Conservation (phyloP, 2,329 filamentous ascomycete species). For the Epichloe glyceriae region DNA sequence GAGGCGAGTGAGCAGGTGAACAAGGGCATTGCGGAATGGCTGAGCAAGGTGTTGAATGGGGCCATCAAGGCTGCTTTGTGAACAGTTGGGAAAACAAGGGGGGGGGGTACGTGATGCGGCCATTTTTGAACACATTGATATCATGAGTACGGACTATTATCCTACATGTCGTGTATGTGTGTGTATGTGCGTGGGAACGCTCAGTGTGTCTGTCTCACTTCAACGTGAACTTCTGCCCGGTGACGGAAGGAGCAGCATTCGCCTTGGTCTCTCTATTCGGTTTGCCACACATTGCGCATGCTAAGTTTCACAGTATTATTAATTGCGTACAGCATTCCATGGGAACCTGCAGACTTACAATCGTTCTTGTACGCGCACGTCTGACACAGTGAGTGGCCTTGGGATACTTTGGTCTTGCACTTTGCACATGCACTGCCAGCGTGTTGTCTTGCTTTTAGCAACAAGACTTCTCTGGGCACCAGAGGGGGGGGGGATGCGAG, state of each 20-base stretch:
- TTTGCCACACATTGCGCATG: conserved; percentile 52
- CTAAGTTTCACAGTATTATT: conserved; percentile 21
- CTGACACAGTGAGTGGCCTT: conserved; percentile 47
- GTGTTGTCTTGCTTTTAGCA: neutral
- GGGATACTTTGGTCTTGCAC: conserved; percentile 51
- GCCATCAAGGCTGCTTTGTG: conserved; percentile 17
- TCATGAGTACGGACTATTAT: neutral
- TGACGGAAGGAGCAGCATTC: conserved; percentile 36
- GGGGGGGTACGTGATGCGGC: neutral
- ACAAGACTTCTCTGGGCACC: no score
- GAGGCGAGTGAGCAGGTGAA: conserved; percentile 63
- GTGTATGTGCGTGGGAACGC: neutral
- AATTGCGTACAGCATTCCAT: no score
- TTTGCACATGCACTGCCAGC: conserved; percentile 37
- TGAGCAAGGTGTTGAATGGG: conserved; percentile 29
- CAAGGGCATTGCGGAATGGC: conserved; percentile 50
- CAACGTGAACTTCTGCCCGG: conserved; percentile 49
- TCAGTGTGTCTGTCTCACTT: conserved; percentile 29
- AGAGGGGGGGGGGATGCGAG: no score
- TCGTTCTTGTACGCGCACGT: conserved; percentile 50
- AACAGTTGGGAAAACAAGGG: neutral
- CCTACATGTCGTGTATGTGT: neutral
- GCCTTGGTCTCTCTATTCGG: conserved; percentile 36
- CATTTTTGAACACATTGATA: no score
- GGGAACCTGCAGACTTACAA: conserved; percentile 26